Base-by-base conservation (phyloP, 768 basidiomycete species). In the Boletus edulis region DNA sequence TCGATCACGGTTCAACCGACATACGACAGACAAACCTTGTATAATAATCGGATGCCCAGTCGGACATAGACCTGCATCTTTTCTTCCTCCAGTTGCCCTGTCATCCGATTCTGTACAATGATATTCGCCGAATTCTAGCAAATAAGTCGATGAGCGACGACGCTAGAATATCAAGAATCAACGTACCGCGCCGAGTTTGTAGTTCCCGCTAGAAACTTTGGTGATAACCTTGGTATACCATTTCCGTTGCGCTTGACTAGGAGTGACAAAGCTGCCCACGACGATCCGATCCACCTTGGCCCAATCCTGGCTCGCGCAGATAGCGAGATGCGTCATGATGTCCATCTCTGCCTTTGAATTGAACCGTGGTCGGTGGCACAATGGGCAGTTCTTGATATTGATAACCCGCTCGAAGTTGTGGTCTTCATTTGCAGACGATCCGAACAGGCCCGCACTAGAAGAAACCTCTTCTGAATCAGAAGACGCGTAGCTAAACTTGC, bases 21-120 rank as follows among this genome's bases (percentile, higher is more conserved):
- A 47, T n/a, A 40, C 24, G 37, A 6, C 17, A 17, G 20, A 64
- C 67, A 11, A 58, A 80, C 85, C 80, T 90, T 91, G 78, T 98
- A 99, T 56, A 98, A 69, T 54, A 99, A 66, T 27, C 96, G 78
- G 64, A 99, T 99, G 3, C 96, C 96, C 15, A 99, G 73, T 38
- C 95, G 77, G 0, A 98, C 93, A 67, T 97, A 98, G 13, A 85
- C 85, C 65, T 94, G 88, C 94, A 98, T 99, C 77, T 98, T 98
- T 75, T 98, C 96, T 73, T 99, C 96, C 67, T 94, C 89, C 54
- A 98, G 68, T 68, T 92, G 90, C 0, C 96, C 96, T 0, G 92
- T 94, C 70, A 84, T 72, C 14, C 96, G 81, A 67, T 98, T 94
- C 74, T 98, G 96, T 1, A 99, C 95, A 55, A 98, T 93, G 61